These are phyloP conservation scores for Coniochaeta hoffmannii DNA, from an alignment of 2,329 filamentous ascomycete species.

Conservation along the genomic window DNA sequence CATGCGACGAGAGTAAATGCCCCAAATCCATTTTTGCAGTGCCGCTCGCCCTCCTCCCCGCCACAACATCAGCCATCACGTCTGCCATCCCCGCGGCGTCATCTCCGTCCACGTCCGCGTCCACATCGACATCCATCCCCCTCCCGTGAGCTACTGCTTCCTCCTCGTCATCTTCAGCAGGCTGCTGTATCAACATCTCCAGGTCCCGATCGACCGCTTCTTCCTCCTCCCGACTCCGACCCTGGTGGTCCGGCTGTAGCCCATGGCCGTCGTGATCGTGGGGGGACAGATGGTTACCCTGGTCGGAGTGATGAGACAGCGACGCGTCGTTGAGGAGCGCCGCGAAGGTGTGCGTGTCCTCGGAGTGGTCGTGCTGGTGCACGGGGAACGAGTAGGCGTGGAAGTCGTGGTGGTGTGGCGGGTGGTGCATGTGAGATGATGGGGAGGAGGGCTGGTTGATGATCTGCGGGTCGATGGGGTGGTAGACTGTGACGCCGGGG, in stretches of 20 bases:
- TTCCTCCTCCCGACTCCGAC: constrained; percentile 6
- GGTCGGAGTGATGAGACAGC: constrained; percentile 6
- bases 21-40: constrained; percentile 14
- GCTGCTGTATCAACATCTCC: constrained; percentile 44
- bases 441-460: constrained; percentile 33
- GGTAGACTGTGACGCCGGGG: constrained; percentile 31
- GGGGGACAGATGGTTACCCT: neutral
- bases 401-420: constrained; percentile 21
- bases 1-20: constrained; percentile 11
- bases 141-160: neutral
- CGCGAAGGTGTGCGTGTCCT: constrained; percentile 43
- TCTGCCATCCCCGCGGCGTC: constrained; percentile 10
- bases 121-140: constrained; percentile 1
- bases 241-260: neutral
- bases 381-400: constrained; percentile 17
- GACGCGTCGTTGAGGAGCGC: constrained; percentile 42
- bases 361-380: constrained; percentile 20
- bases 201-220: constrained; percentile 38
- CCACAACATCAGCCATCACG: constrained; percentile 4
- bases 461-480: constrained; percentile 54
- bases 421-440: constrained; percentile 18
- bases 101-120: neutral
- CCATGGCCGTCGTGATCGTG: constrained; percentile 1
- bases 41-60: constrained; percentile 1
- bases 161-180: constrained; percentile 34